These are phyloP conservation scores for Leucosporidium yakuticum DNA, from an alignment of 768 basidiomycete genomes.

Conservation along the genomic window DNA sequence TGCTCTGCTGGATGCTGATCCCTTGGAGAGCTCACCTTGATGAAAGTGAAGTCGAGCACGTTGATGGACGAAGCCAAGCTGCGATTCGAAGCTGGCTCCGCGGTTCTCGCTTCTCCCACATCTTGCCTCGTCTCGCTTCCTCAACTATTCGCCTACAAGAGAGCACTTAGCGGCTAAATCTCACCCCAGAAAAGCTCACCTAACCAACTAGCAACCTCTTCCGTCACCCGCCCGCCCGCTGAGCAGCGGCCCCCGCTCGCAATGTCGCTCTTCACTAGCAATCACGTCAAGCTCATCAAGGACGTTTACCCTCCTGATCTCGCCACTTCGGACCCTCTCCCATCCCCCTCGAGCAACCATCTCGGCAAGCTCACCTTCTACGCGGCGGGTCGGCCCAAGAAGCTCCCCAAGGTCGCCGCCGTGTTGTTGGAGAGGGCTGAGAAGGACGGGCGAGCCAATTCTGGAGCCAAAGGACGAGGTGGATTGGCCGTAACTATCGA, in stretches of 20 bases:
- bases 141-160: no score
- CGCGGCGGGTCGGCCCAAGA: slow-evolving; percentile 28
- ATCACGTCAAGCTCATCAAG: not conserved
- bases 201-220: no score
- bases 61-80: no score
- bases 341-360: slow-evolving; percentile 19
- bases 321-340: not conserved
- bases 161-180: no score
- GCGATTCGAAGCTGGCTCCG: no score
- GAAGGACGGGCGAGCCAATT: not conserved
- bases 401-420: slow-evolving; percentile 28
- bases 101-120: no score
- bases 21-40: no score
- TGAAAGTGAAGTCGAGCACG: no score
- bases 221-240: not conserved
- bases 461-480: slow-evolving; percentile 3
- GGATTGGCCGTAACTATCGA: slow-evolving; percentile 27
- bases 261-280: not conserved
- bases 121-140: no score
- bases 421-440: slow-evolving; percentile 20
- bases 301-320: not conserved
- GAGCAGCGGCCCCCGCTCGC: no score
- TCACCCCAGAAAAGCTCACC: no score
- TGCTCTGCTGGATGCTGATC: no score
- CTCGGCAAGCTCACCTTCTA: slow-evolving; percentile 32